These are phyloP conservation scores for Vaccinium macrocarpon DNA, from an alignment of 148 eudicot genomes.

Conservation along the genomic window DNA sequence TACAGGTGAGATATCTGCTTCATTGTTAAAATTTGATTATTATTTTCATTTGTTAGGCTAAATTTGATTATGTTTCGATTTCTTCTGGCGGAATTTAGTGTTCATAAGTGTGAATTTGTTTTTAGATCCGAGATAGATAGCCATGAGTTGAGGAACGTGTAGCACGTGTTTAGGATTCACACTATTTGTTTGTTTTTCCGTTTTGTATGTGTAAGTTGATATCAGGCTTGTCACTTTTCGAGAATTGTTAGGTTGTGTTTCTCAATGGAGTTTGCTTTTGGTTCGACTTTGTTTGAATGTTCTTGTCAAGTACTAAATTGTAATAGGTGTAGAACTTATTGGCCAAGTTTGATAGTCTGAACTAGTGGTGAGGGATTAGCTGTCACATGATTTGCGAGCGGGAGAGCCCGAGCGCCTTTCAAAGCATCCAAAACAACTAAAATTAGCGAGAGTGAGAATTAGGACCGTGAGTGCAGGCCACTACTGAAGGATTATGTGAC, in stretches of 20 bases:
- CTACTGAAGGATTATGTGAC: too few relatives aligned
- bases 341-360: neutral
- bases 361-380: neutral
- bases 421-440: too few relatives aligned
- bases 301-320: neutral
- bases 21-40: neutral
- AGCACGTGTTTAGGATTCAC: neutral
- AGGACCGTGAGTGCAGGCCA: too few relatives aligned
- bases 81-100: neutral
- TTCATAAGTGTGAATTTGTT: neutral
- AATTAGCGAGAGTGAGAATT: too few relatives aligned
- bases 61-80: neutral
- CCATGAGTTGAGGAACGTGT: neutral
- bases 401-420: too few relatives aligned
- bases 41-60: too few relatives aligned
- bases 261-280: neutral
- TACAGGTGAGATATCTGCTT: conserved; percentile 52
- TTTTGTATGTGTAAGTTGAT: neutral
- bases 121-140: neutral
- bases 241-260: neutral
- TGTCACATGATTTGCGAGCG: too few relatives aligned
- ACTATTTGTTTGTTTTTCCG: neutral
- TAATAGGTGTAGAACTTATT: neutral
- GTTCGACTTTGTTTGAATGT: neutral
- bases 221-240: neutral